Percentiles rank a stretch among this genome's conserved stretches.
These are phyloP conservation scores for Aureobasidium vineae DNA, from an alignment of 2,329 filamentous ascomycete species.

Conservation along the genomic window DNA sequence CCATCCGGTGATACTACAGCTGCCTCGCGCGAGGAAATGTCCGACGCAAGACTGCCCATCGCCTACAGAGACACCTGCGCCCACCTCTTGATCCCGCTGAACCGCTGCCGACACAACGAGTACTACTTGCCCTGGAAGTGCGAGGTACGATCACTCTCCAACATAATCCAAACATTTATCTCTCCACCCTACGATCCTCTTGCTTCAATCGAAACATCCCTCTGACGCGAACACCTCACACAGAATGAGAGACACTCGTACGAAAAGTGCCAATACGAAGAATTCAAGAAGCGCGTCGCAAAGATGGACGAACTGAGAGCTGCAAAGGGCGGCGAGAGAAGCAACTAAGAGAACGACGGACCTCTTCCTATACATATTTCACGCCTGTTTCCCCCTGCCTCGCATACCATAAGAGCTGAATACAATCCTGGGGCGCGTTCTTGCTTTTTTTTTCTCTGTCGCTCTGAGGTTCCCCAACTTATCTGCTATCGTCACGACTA, in stretches of 20 bases:
- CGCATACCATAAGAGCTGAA: neutral
- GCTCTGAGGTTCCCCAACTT: too few species aligned
- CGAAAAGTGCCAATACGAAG: constrained; percentile 98
- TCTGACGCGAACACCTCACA: constrained; percentile 9
- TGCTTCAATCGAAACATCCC: neutral
- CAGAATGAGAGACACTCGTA: constrained; percentile 96
- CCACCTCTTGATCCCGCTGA: constrained; percentile 89
- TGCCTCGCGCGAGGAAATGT: constrained; percentile 89
- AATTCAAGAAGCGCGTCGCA: constrained; percentile 96
- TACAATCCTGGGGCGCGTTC: neutral
- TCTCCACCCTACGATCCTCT: neutral
- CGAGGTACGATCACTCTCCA: constrained; percentile 58
- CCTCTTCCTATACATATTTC: constrained; percentile 1
- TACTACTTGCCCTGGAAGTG: constrained; percentile 99
- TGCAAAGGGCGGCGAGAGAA: constrained; percentile 77
- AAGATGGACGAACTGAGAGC: constrained; percentile 98
- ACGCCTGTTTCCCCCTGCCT: neutral
- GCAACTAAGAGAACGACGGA: constrained; percentile 59
- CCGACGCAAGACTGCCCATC: constrained; percentile 80
- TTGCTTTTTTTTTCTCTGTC: neutral
- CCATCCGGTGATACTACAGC: constrained; percentile 46
- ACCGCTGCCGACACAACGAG: constrained; percentile 86
- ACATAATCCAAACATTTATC: neutral
- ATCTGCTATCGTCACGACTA: too few species aligned
- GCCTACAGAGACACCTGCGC: constrained; percentile 96